Evolutionary conservation across 169 alveolate genomes (phyloP), one percentile per base, ranked within the genome.

Genomic region (Neospora caninum): DNA sequence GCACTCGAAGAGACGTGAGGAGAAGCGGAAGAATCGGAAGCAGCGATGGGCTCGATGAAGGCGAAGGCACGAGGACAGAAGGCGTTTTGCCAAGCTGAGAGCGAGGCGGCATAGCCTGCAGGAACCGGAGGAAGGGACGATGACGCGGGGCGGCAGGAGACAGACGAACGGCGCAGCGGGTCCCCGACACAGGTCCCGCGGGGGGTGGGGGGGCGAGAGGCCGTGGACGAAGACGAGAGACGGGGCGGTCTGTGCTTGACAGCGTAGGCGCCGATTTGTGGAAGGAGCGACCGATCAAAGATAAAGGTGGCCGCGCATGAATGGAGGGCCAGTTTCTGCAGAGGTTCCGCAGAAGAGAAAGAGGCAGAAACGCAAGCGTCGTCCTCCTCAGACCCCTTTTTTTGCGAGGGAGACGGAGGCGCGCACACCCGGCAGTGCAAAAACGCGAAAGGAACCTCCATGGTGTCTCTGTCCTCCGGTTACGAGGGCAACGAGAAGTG

Each of bases 261-360:
- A 7, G 67, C 29, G 67, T 42, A 41, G 38, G 89, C 89, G 38
- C 39, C 89, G 41, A 82, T 38, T 31, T 82, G 89, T 6, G 20
- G 67, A 41, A 82, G 54, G 67, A 82, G 89, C 2, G 36, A 22
- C 34, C 67, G 41, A 20, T 82, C 89, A 6, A 82, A 82, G 69
- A 82, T 67, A 41, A 82, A 82, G 0, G 89, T 82, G 69, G 89
- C 89, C 0, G 89, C 64, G 25, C 89, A 82, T 13, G 29, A 82
- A 1, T 36, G 67, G 22, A 82, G 89, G 7, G 89, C 4, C 20
- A 82, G 31, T n/a, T 78, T 78, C 86, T 36, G 49, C 39, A 78
- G 42, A 78, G 86, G 86, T 16, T 78, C 86, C 1, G 43, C 7
- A n/a, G 86, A 20, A 10, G 22, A 38, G 31, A 10, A n/a, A 13